These are phyloP conservation scores for Eragrostis nindensis DNA, from an alignment of 176 grass and related monocot species.

Conservation along the genomic window DNA sequence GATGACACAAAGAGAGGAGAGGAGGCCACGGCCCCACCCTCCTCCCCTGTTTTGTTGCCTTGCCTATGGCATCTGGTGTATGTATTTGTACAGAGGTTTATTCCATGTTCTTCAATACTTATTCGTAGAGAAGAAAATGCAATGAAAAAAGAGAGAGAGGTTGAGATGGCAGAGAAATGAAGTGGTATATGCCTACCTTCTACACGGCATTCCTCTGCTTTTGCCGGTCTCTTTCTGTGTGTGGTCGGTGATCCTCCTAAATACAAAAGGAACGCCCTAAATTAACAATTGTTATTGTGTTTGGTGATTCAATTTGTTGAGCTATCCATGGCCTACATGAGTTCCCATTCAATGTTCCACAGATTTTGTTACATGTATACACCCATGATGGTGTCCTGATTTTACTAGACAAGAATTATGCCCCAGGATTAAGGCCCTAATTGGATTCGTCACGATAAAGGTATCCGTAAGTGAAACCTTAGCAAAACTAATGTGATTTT, in stretches of 20 bases:
- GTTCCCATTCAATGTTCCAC: not conserved
- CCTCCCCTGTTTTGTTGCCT: constrained; percentile 34
- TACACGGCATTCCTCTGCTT: constrained; percentile 33
- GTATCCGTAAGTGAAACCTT: too few species aligned
- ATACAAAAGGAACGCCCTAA: constrained; percentile 16
- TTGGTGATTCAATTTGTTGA: constrained; percentile 7
- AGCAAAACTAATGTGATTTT: not conserved
- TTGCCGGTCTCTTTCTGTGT: not conserved
- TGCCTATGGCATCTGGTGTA: constrained; percentile 54
- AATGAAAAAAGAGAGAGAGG: not conserved
- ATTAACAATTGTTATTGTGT: not conserved
- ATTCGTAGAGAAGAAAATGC: constrained; percentile 7
- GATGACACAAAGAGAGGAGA: constrained; percentile 24
- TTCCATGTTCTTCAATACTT: constrained; percentile 45
- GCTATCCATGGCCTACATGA: not conserved
- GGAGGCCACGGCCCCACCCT: not conserved
- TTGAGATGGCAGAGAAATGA: constrained; percentile 2
- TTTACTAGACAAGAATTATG: not conserved
- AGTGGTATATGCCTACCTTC: constrained; percentile 20
- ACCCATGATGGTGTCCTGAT: not conserved
- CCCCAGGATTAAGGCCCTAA: not conserved
- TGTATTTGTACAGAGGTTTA: constrained; percentile 64
- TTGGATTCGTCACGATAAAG: not conserved
- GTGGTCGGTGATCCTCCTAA: constrained; percentile 21
- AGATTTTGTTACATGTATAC: not conserved